Evolutionary conservation across 352 stramenopile genomes (phyloP), one percentile per base, ranked within the genome.

Genomic region (Phytophthora palmivora): DNA sequence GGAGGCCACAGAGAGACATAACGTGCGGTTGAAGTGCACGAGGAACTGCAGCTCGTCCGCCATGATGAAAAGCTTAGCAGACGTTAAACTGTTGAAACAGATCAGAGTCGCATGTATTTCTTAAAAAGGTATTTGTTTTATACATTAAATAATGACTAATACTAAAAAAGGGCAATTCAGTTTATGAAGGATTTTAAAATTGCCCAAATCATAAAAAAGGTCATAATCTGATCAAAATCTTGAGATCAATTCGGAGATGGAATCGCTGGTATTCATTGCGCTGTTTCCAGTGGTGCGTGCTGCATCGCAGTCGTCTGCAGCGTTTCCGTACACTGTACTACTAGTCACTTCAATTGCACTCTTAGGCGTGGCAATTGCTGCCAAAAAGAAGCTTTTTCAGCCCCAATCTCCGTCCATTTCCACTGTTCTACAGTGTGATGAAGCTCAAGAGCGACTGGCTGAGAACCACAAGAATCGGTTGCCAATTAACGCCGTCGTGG

Each of bases 11-110:
- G 81, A 91, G 8, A 94, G 47, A 66, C 85, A 89, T 22, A 94
- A 67, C 55, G 81, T 92, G 67, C 80, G 74, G 43, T 84, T 80
- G 57, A 91, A 92, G 52, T 95, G 81, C 74, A 94, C 85, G 16
- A 96, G 76, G 73, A 94, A 89, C 59, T 91, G 65, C 46, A 82
- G 73, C 65, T 88, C 72, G 8, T 46, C 12, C 44, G 47, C 58
- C 74, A 87, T 84, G 18, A 11, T 50, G 26, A 32, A 32, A 8
- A 8, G n/a, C n/a, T n/a, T n/a, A n/a, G n/a, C n/a, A n/a, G n/a
- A n/a, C n/a, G n/a, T n/a, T n/a, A n/a, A n/a, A n/a, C n/a, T n/a
- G n/a, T n/a, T n/a, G n/a, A n/a, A n/a, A n/a, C n/a, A n/a, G n/a
- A n/a, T n/a, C n/a, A n/a, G n/a, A n/a, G n/a, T n/a, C n/a, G n/a